These are phyloP conservation scores for Carex scoparia DNA, from an alignment of 176 grass and related monocot genomes.

Conservation along the genomic window DNA sequence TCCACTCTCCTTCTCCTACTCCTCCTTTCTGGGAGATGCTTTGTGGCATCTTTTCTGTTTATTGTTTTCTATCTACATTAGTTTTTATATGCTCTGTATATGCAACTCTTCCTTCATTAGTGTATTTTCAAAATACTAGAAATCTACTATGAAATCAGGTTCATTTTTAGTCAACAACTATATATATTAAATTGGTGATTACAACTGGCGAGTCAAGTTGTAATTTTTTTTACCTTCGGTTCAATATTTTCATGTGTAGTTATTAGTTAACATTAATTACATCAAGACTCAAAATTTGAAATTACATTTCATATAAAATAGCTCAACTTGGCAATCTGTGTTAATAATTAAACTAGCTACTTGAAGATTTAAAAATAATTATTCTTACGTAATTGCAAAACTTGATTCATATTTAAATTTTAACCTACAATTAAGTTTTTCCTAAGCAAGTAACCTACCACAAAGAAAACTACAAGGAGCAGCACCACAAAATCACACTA, in stretches of 20 bases:
- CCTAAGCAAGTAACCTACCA: background rate
- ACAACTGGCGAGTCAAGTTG: background rate
- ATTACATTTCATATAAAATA: background rate
- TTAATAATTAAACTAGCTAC: background rate
- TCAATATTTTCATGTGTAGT: background rate
- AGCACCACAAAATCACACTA: conserved; percentile 14
- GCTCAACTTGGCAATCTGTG: background rate
- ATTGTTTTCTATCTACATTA: background rate
- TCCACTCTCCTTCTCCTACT: conserved; percentile 24
- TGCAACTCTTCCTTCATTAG: background rate
- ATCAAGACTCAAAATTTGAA: background rate
- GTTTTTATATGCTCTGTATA: background rate
- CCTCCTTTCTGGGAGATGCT: background rate
- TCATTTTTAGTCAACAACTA: background rate
- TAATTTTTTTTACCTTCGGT: background rate
- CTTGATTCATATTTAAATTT: background rate
- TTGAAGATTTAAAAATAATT: background rate
- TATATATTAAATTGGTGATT: background rate
- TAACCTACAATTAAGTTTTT: background rate
- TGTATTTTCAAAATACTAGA: background rate
- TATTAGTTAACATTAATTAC: background rate
- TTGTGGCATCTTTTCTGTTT: conserved; percentile 8
- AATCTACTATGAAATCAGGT: background rate
- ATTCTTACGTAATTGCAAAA: background rate
- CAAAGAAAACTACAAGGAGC: conserved; percentile 7